Evolutionary conservation across 805 yeast species (phyloP).

Genomic region (Nakazawaea ishiwadae): DNA sequence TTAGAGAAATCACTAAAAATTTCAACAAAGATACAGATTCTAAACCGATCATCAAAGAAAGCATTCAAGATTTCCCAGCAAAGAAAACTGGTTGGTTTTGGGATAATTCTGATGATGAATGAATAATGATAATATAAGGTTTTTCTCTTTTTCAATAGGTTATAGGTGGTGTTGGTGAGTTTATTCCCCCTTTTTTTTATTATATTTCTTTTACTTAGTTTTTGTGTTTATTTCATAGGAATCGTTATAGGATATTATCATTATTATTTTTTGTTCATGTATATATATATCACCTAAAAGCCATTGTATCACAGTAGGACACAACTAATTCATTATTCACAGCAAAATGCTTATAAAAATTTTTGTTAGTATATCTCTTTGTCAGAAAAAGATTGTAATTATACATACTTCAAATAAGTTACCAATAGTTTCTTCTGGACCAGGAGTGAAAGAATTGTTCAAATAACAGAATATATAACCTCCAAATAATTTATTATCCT

Average conservation of each 20-base stretch:
- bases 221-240: neutral
- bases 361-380: neutral
- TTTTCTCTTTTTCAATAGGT: too few relatives aligned
- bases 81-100: constrained; percentile 26
- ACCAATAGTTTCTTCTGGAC: constrained; percentile 38
- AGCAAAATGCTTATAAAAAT: constrained; percentile 25
- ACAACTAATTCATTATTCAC: constrained; percentile 35
- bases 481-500: constrained; percentile 13
- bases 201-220: neutral
- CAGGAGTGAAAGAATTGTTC: constrained; percentile 41
- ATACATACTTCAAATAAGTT: constrained; percentile 25
- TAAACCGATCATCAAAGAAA: constrained; percentile 26
- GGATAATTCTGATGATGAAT: constrained; percentile 15
- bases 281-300: constrained; percentile 33
- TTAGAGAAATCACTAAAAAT: constrained; percentile 32
- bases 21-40: constrained; percentile 31
- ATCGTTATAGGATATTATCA: too few relatives aligned
- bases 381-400: too few relatives aligned
- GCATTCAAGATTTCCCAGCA: constrained; percentile 8
- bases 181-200: constrained; percentile 4
- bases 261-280: too few relatives aligned
- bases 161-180: neutral
- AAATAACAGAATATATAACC: constrained; percentile 34
- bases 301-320: constrained; percentile 41
- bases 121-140: constrained; percentile 1